These are phyloP conservation scores for Aspergillus fischeri DNA, from an alignment of 2,329 filamentous ascomycete genomes.

Conservation along the genomic window DNA sequence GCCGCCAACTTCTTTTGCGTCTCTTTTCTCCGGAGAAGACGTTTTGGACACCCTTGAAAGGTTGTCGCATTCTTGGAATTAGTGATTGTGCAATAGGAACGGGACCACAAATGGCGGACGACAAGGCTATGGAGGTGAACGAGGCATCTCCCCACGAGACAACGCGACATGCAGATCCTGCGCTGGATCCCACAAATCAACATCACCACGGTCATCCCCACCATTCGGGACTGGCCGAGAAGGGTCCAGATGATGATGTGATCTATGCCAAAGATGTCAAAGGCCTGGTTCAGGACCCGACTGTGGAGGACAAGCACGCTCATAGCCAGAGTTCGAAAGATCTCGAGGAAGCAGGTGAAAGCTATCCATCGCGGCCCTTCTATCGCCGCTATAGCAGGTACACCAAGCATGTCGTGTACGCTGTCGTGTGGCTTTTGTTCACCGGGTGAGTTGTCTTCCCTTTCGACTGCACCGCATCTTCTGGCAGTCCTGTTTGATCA, in stretches of 20 bases:
- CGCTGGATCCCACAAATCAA: constrained; percentile 34
- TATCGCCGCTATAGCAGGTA: constrained; percentile 23
- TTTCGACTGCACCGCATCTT: constrained; percentile 9
- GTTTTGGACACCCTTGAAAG: background rate
- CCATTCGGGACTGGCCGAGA: constrained; percentile 32
- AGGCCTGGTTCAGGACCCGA: constrained; percentile 7
- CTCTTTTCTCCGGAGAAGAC: background rate
- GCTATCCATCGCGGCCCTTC: constrained; percentile 27
- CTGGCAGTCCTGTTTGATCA: background rate
- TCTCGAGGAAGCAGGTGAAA: constrained; percentile 41
- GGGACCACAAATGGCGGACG: background rate
- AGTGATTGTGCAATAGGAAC: background rate
- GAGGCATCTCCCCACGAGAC: background rate
- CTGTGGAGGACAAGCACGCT: constrained; percentile 39
- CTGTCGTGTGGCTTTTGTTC: constrained; percentile 47
- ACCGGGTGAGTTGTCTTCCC: constrained; percentile 47
- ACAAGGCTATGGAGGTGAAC: background rate
- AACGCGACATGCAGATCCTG: constrained; percentile 24
- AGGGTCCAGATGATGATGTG: constrained; percentile 42
- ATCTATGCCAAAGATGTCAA: constrained; percentile 46
- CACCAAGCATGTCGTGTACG: constrained; percentile 40
- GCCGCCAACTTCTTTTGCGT: background rate
- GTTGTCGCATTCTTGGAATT: background rate
- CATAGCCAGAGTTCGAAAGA: constrained; percentile 26
- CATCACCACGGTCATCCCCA: constrained; percentile 37